Evolutionary conservation across 805 yeast genomes (phyloP), one percentile per base, ranked within the genome.

Genomic region (Saccharomycopsis malanga): DNA sequence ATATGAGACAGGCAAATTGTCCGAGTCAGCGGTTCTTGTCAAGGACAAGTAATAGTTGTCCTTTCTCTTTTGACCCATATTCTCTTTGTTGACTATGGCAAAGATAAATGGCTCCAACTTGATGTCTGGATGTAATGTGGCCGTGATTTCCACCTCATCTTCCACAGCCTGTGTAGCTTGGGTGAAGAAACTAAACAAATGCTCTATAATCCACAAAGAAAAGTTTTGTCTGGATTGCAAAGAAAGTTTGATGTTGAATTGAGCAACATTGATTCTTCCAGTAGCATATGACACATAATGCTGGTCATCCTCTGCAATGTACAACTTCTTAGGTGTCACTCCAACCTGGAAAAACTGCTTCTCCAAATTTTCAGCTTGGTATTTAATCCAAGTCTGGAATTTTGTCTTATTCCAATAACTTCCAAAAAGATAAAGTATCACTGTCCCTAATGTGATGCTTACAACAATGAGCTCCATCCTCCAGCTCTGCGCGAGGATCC

Each of bases 311-410:
- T 83, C 94, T 62, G 76, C 73, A 55, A 79, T 69, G 53, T 72
- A 70, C 57, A 77, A 64, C 48, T 69, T 62, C 20, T 65, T 67
- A 34, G 59, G 48, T 4, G 69, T 59, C 30, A 72, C 76, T 53
- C 96, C 96, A 50, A 83, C 89, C 61, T 83, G 88, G 57, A 71
- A 77, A 61, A 93, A 93, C 61, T 89, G 83, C 38, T 72, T 68
- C 50, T 89, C 70, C 7, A 72, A 75, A 1, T 72, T 74, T 27
- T 70, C 59, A 35, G 79, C 65, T 4, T 76, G 72, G 14, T 63
- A 57, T 48, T 85, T 66, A 65, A 81, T 73, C 53, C 53, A 51
- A 15, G 61, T 66, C 34, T 68, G 67, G 30, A 84, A 93, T 54
- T 72, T 66, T 4, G 64, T 58, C 48, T 69, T 64, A 67, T 91